These are phyloP conservation scores for Ogataea ramenticola DNA, from an alignment of 805 yeast genomes.

Conservation along the genomic window DNA sequence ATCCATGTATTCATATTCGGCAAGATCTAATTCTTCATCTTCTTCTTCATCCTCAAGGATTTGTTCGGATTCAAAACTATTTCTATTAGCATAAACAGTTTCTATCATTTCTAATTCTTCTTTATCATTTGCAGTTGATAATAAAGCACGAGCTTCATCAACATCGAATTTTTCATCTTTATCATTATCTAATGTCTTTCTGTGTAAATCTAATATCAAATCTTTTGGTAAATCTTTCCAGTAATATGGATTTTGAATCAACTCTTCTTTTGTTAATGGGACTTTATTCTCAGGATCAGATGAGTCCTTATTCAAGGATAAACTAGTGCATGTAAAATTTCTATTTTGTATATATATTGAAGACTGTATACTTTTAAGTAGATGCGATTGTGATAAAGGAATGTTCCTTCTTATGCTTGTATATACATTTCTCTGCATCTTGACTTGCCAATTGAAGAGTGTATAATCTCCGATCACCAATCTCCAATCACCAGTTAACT, in stretches of 20 bases:
- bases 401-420: no score
- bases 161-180: constrained; percentile 26
- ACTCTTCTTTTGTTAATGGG: constrained; percentile 25
- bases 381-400: no score
- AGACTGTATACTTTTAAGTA: no score
- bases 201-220: constrained; percentile 52
- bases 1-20: constrained; percentile 21
- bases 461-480: no score
- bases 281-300: no score
- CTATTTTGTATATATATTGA: no score
- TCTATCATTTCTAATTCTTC: constrained; percentile 14
- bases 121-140: constrained; percentile 32
- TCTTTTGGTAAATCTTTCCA: constrained; percentile 68
- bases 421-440: no score
- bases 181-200: constrained; percentile 36
- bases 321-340: no score
- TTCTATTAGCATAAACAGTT: no score
- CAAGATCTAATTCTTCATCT: constrained; percentile 34
- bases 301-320: no score
- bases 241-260: constrained; percentile 46
- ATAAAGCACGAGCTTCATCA: constrained; percentile 46
- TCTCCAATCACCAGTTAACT: no score
- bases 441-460: no score
- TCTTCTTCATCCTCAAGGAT: constrained; percentile 24
- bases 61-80: constrained; percentile 3